Base-by-base conservation (phyloP, 1,284 basidiomycete genomes). In the Irpex rosettiformis region DNA sequence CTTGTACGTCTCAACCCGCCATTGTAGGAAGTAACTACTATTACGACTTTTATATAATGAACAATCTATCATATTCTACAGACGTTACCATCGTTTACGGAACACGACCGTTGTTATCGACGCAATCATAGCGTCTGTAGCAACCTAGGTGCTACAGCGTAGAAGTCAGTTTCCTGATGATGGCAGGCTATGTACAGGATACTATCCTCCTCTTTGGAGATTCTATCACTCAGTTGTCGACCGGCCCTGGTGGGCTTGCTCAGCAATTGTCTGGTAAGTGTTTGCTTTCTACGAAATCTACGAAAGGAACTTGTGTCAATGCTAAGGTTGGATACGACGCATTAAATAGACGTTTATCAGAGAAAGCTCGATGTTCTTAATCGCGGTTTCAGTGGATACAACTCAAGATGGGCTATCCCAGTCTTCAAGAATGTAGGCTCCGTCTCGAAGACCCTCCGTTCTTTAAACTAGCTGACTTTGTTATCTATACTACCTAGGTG, bases 291-390 rank as follows among this genome's bases (percentile, higher is more conserved):
- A 37, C 5, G 33, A 2, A 16, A 37, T 37, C 5, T 37, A 37
- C 33, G 3, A 37, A n/a, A n/a, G n/a, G n/a, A n/a, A n/a, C n/a
- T n/a, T n/a, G n/a, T n/a, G n/a, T n/a, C n/a, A n/a, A n/a, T n/a
- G n/a, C n/a, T n/a, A n/a, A n/a, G n/a, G n/a, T n/a, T n/a, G n/a
- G n/a, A n/a, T n/a, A n/a, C n/a, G n/a, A n/a, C n/a, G n/a, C n/a
- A n/a, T n/a, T 37, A 16, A 37, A 37, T 42, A 91, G 90, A 88
- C 72, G 80, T 78, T 1, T 95, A 94, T 71, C 80, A 81, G 29
- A 79, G 93, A 58, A 90, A 87, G 69, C 73, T 93, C 29, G 93
- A 96, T 67, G 84, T 96, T 8, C 65, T 95, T 55, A 94, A 94
- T 70, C 84, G 93, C 42, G 93, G 93, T 4, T 73, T 84, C 8